phyloP scores from a whole-genome alignment of 306 rosid genomes.

The Potentilla sterilis region DNA sequence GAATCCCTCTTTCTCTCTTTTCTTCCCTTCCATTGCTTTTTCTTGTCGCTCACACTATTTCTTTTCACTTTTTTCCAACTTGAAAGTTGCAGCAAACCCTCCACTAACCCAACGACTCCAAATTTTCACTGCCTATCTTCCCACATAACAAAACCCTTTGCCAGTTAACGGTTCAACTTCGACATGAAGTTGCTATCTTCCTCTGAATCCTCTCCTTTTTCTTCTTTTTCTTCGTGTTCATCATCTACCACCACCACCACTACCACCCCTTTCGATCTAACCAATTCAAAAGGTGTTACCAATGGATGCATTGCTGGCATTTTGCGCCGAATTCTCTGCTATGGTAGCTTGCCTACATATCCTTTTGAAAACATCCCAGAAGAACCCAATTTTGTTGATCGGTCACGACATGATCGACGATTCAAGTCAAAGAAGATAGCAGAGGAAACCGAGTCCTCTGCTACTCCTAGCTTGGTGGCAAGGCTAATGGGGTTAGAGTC shows the following conservation, averaged over 20 bases:
- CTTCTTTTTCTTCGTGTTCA: constrained; percentile 44
- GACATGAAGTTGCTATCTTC: constrained; percentile 51
- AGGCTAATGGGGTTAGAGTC: constrained; percentile 87
- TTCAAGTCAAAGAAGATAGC: constrained; percentile 21
- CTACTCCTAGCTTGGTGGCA: constrained; percentile 62
- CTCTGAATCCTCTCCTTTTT: constrained; percentile 33
- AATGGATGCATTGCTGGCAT: constrained; percentile 61
- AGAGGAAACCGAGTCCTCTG: constrained; percentile 16
- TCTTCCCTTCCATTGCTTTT: constrained; percentile 21
- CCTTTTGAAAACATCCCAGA: constrained; percentile 52
- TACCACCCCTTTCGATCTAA: constrained; percentile 30
- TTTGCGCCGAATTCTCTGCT: constrained; percentile 71
- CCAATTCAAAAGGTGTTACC: constrained; percentile 49
- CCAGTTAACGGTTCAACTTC: constrained; percentile 10
- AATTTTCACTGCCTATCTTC: constrained; percentile 9
- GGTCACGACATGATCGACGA: constrained; percentile 25
- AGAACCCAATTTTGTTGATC: constrained; percentile 29
- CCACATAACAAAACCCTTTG: constrained; percentile 10
- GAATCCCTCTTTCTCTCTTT: constrained; percentile 34
- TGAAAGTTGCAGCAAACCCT: constrained; percentile 31
- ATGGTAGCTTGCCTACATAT: constrained; percentile 68
- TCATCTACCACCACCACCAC: constrained; percentile 37
- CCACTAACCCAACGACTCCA: constrained; percentile 22
- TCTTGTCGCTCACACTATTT: constrained; percentile 11
- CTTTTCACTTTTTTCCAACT: constrained; percentile 29